Conservation (phyloP, 139 green algal genomes). For the Chlorella vulgaris region DNA sequence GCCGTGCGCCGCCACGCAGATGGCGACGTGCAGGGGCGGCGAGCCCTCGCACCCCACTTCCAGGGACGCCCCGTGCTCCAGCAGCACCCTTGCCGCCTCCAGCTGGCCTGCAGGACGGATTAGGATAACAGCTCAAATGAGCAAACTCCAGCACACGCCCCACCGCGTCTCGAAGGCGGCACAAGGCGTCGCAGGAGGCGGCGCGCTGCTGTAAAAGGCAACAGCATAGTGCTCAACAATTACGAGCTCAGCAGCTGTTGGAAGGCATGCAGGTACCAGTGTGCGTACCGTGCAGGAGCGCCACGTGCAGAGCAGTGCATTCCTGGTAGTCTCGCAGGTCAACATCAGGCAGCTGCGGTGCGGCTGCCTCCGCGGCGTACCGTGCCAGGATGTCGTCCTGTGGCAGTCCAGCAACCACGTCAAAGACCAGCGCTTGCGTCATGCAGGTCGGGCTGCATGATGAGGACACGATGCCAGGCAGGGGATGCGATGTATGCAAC, state of each 20-base stretch:
- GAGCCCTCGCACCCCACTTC: slow-evolving; percentile 67
- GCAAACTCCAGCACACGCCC: too few relatives aligned
- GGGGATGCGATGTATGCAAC: too few relatives aligned
- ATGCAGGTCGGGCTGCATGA: neutral
- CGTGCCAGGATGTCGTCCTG: slow-evolving; percentile 1
- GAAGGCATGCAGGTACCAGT: neutral
- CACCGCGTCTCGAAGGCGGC: too few relatives aligned
- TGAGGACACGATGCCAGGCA: too few relatives aligned
- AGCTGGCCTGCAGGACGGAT: slow-evolving; percentile 51
- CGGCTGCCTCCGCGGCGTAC: neutral
- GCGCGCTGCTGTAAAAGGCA: neutral
- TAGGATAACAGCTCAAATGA: too few relatives aligned
- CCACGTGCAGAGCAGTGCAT: slow-evolving; percentile 84
- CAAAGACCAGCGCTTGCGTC: neutral
- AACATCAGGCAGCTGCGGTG: slow-evolving; percentile 26
- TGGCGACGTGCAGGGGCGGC: slow-evolving; percentile 70
- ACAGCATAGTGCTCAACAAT: neutral
- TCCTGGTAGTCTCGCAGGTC: slow-evolving; percentile 59
- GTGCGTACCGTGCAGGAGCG: slow-evolving; percentile 69
- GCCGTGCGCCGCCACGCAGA: slow-evolving; percentile 45
- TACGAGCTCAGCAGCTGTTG: neutral
- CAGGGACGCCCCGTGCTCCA: slow-evolving; percentile 52
- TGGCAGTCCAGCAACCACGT: neutral
- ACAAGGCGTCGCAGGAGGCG: too few relatives aligned
- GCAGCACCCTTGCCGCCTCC: slow-evolving; percentile 54